Percentiles rank a stretch among this genome's conserved stretches.
These are phyloP conservation scores for Trapa bicornis DNA, from an alignment of 345 rosid genomes.

Conservation along the genomic window DNA sequence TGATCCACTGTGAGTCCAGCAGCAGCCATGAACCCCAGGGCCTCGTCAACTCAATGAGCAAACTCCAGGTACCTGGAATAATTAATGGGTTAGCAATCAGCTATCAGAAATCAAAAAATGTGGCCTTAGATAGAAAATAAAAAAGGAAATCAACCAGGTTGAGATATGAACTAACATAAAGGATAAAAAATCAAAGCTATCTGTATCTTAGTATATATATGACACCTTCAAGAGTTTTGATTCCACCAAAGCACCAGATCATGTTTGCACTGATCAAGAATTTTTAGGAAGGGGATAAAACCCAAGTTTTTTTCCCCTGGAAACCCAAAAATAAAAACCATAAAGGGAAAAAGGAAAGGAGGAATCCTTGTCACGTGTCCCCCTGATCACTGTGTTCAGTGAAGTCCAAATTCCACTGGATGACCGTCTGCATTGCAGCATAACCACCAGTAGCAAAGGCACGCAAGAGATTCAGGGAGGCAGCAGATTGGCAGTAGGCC, in stretches of 20 bases:
- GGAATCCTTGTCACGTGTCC: not conserved
- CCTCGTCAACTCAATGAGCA: conserved; percentile 1
- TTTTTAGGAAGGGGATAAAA: not conserved
- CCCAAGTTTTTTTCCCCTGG: too few relatives aligned
- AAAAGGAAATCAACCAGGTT: not conserved
- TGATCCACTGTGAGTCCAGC: conserved; percentile 5
- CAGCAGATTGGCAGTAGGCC: conserved; percentile 11
- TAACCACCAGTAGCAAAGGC: conserved; percentile 11
- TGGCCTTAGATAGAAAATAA: not conserved
- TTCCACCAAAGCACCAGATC: too few relatives aligned
- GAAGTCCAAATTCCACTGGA: conserved; percentile 9
- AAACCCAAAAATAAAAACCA: too few relatives aligned
- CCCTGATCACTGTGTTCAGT: conserved; percentile 12
- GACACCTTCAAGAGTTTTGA: not conserved
- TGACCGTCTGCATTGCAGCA: conserved; percentile 10
- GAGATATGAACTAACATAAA: too few relatives aligned
- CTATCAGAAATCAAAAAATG: not conserved
- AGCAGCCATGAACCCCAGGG: conserved; percentile 2
- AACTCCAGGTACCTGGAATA: not conserved
- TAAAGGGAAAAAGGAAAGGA: not conserved
- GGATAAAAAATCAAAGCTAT: too few relatives aligned
- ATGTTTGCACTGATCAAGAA: not conserved
- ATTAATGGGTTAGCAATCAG: too few relatives aligned
- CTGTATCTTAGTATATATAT: too few relatives aligned
- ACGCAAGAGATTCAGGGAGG: conserved; percentile 8